Evolutionary conservation across 768 basidiomycete species (phyloP), one percentile per base, ranked within the genome.

Genomic region (Russula virescens): DNA sequence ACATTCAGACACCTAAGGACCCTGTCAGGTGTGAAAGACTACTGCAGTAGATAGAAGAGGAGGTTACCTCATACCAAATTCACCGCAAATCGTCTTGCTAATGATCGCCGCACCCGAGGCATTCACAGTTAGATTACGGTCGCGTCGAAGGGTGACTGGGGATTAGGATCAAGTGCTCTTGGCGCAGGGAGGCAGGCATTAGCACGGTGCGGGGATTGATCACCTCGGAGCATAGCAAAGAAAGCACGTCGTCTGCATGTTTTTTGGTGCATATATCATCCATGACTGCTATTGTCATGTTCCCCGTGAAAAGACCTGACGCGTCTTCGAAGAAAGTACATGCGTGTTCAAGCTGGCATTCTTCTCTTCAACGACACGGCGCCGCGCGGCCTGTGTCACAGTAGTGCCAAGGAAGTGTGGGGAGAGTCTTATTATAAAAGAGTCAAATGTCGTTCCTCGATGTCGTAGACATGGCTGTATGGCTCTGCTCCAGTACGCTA

Each of bases 31-130:
- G 31, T 19, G 14, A 8, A 14, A 26, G n/a, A n/a, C 7, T 5
- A 19, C 23, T n/a, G n/a, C n/a, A n/a, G 43, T n/a, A n/a, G n/a
- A n/a, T n/a, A n/a, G n/a, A n/a, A n/a, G n/a, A n/a, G n/a, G n/a
- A n/a, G n/a, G n/a, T n/a, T 61, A 94, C 88, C 96, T 95, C 96
- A 98, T 98, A 1, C 96, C 96, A 74, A 98, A 98, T 74, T 98
- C 95, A 71, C 98, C 96, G 73, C 93, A 92, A 71, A 95, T 95
- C 0, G 94, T 87, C 75, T 97, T 97, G 1, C 94, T 97, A 1
- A 89, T 70, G 13, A 98, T 80, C 19, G 83, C 73, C 0, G 87
- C 93, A 0, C 93, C 94, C 0, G 78, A 75, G 0, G 76, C 65
- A 1, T 79, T 77, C 3, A 98, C 11, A 86, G 74, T 5, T 74